These are phyloP conservation scores for Paecilomyces sp. DNA, from an alignment of 2,329 filamentous ascomycete genomes.

Conservation along the genomic window DNA sequence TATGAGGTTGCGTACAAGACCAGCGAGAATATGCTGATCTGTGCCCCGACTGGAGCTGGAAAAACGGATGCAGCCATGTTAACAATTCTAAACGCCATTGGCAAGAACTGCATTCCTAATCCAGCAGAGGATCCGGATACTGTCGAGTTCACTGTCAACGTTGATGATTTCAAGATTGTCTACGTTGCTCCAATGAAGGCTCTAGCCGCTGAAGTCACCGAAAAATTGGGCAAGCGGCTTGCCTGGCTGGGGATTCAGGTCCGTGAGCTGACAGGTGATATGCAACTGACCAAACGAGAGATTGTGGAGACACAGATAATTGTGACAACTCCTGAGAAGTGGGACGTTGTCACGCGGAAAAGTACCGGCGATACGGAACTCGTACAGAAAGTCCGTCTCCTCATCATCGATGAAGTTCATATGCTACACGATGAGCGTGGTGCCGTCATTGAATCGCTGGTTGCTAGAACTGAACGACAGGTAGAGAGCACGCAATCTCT, in stretches of 20 bases:
- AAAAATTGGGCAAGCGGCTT: slow-evolving; percentile 84
- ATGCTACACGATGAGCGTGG: slow-evolving; percentile 98
- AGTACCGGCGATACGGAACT: slow-evolving; percentile 95
- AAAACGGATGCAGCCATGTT: slow-evolving; percentile 99
- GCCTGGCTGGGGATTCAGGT: slow-evolving; percentile 90
- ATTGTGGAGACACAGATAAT: slow-evolving; percentile 96
- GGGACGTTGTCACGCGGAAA: slow-evolving; percentile 97
- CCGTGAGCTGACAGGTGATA: slow-evolving; percentile 92
- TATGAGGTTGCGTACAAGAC: slow-evolving; percentile 94
- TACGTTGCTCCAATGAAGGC: slow-evolving; percentile 99
- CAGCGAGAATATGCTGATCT: slow-evolving; percentile 97
- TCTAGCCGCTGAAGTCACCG: slow-evolving; percentile 89
- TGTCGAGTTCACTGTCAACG: slow-evolving; percentile 71
- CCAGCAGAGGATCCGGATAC: slow-evolving; percentile 67
- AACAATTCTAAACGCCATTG: slow-evolving; percentile 83
- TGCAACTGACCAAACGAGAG: slow-evolving; percentile 96
- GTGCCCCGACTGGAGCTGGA: slow-evolving; percentile 93
- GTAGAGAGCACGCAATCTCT: slow-evolving; percentile 97
- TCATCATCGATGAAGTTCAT: slow-evolving; percentile 98
- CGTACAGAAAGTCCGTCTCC: slow-evolving; percentile 88
- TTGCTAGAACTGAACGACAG: slow-evolving; percentile 88
- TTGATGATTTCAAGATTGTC: slow-evolving; percentile 93
- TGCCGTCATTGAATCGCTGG: slow-evolving; percentile 89
- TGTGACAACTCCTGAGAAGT: slow-evolving; percentile 97
- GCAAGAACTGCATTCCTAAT: slow-evolving; percentile 74